Evolutionary conservation across 306 rosid species (phyloP).

Genomic region (Lagenaria siceraria): DNA sequence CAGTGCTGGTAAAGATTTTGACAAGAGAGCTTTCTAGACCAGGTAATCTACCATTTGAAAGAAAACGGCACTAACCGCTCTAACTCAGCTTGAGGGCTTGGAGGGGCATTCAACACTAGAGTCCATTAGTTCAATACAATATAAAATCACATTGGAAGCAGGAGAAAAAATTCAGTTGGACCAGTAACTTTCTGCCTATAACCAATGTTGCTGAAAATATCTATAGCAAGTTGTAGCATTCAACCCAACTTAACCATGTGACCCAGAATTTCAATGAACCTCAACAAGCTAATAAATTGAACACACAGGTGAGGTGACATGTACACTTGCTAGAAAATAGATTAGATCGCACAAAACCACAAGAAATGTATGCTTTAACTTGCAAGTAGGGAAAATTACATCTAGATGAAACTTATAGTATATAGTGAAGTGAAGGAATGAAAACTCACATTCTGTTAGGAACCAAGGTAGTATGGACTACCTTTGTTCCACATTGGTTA

Average conservation of each 20-base stretch:
- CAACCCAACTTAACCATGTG: neutral
- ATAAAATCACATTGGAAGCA: neutral
- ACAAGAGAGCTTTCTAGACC: neutral
- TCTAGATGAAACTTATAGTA: neutral
- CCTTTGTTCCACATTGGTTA: no score
- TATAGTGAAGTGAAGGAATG: neutral
- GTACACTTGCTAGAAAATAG: neutral
- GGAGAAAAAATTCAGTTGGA: neutral
- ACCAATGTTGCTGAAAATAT: neutral
- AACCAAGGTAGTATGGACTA: no score
- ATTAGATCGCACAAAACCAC: neutral
- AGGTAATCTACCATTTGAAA: neutral
- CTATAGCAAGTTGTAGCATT: neutral
- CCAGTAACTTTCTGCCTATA: neutral
- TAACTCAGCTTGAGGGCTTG: no score
- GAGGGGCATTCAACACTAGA: neutral
- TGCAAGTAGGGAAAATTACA: neutral
- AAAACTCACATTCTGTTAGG: no score
- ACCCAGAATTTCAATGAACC: neutral
- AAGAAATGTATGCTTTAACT: neutral
- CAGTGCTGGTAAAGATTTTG: neutral
- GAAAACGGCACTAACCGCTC: no score
- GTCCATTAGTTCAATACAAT: neutral
- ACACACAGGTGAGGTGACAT: neutral
- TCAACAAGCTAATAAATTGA: neutral